Evolutionary conservation across 148 eudicot species (phyloP), one percentile per base, ranked within the genome.

Genomic region (Camellia granthamiana): DNA sequence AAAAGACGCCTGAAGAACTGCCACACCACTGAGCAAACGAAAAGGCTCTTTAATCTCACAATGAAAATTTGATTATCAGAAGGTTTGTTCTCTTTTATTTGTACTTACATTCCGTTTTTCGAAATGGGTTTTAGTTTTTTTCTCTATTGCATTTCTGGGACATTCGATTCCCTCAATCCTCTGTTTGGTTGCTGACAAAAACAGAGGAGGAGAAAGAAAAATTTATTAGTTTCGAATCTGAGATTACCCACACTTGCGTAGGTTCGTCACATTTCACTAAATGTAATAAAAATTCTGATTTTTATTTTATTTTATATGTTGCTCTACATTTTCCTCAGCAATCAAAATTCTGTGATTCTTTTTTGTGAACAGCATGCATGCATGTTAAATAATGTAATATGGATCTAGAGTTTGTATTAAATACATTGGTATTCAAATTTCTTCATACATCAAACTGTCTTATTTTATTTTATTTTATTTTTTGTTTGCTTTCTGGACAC

Each of bases 21-120:
- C 58, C 72, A 44, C 14, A 76, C n/a, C 55, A 30, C 23, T 41
- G 56, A 15, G 10, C 56, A 76, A 19, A 76, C 69, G 15, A 62
- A n/a, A 62, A 1, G 51, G 43, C 60, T 49, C 70, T 64, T 51
- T 4, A n/a, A 63, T 23, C 60, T 63, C 59, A 49, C 43, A 23
- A 64, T 63, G 79, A 63, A 13, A 55, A 21, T 51, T 44, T 52
- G 80, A 77, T 47, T 66, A 64, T 75, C 61, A 77, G 61, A 64
- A 65, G 72, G 72, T 65, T 49, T 44, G 23, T 77, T 49, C 62
- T 68, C 18, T 55, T 21, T 30, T 19, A 7, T 14, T 15, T 58
- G 19, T 59, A 9, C n/a, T 21, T 16, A 23, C 41, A 52, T 61
- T 4, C 5, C 23, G 1, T 41, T 52, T 41, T 21, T 46, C 2